Base-by-base conservation (phyloP, 2,329 filamentous ascomycete species). In the Fusarium sp. region DNA sequence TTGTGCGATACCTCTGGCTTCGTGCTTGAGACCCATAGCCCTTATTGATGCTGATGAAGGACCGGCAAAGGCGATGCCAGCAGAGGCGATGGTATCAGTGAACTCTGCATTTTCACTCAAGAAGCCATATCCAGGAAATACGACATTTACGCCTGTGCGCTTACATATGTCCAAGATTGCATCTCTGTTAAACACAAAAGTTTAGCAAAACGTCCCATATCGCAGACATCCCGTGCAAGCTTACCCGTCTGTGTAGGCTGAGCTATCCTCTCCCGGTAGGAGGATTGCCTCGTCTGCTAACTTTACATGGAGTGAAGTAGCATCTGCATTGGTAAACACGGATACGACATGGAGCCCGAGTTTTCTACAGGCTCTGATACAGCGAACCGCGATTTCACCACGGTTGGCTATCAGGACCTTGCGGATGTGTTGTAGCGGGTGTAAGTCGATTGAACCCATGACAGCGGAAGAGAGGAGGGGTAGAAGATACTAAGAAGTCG, bases 401-500 rank as follows among this genome's bases (percentile, higher is more conserved):
- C 50, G 50, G 16, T 54, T 54, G 11, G 50, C 50, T 24, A 54
- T 54, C 15, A 54, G 11, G 10, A 54, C 38, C 20, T 52, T 52
- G 16, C 26, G 26, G 18, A 52, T 52, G 16, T 52, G 35, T 15
- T n/a, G 48, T 43, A 52, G 24, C 29, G 48, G 20, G 20, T 52
- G 26, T 52, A 52, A 52, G 48, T 52, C 48, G 12, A 52, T 26
- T 43, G 48, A 52, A 9, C 35, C 48, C 48, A 52, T 52, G 35
- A 11, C 16, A 23, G 37, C 5, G 3, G 6, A 18, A 2, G 10
- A 28, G 11, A 12, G 7, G 28, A n/a, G 1, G 9, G 23, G 10
- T 11, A 43, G 38, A 15, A 6, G 18, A n/a, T 9, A 4, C 21
- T 29, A 21, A 31, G n/a, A 23, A 13, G 4, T n/a, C 16, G 16